Evolutionary conservation across 371 early-diverging fungal species (phyloP).

Genomic region (Rhizomucor miehei): DNA sequence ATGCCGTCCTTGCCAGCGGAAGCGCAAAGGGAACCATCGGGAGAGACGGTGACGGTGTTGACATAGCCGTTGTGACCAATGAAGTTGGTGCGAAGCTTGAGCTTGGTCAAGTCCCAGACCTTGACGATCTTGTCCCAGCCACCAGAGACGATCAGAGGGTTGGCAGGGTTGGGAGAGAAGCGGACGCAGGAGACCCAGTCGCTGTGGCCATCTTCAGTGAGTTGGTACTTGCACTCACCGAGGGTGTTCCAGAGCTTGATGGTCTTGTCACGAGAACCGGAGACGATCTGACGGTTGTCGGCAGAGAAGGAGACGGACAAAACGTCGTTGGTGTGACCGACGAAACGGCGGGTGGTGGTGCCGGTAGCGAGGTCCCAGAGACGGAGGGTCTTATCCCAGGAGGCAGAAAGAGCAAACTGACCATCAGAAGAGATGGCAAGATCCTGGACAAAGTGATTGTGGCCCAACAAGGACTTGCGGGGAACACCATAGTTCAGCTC

Average conservation of each 20-base stretch:
- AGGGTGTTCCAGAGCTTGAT: slow-evolving; percentile 99
- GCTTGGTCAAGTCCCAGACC: slow-evolving; percentile 98
- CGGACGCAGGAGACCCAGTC: slow-evolving; percentile 98
- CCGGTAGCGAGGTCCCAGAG: slow-evolving; percentile 97
- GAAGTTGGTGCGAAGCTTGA: slow-evolving; percentile 98
- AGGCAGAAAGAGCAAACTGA: slow-evolving; percentile 95
- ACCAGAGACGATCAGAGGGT: slow-evolving; percentile 95
- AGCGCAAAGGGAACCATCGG: slow-evolving; percentile 99
- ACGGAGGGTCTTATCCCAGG: slow-evolving; percentile 98
- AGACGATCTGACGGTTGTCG: slow-evolving; percentile 98
- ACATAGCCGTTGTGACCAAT: slow-evolving; percentile 98
- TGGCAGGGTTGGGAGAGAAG: slow-evolving; percentile 98
- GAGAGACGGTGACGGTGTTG: slow-evolving; percentile 97
- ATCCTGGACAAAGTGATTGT: slow-evolving; percentile 98
- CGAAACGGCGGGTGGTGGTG: slow-evolving; percentile 91
- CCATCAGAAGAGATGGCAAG: slow-evolving; percentile 97
- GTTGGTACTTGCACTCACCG: slow-evolving; percentile 98
- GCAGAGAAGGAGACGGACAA: slow-evolving; percentile 98
- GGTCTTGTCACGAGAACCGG: slow-evolving; percentile 96
- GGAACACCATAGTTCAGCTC: slow-evolving; percentile 91
- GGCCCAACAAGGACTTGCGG: slow-evolving; percentile 87
- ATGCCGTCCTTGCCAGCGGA: slow-evolving; percentile 99
- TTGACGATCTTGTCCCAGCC: slow-evolving; percentile 99
- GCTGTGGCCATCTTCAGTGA: slow-evolving; percentile 91
- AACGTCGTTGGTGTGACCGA: slow-evolving; percentile 97